A percentile compares a stretch with the other conserved stretches of the same genome.
Conservation (phyloP, 169 alveolate genomes). For the Plasmodium cynomolgi region DNA sequence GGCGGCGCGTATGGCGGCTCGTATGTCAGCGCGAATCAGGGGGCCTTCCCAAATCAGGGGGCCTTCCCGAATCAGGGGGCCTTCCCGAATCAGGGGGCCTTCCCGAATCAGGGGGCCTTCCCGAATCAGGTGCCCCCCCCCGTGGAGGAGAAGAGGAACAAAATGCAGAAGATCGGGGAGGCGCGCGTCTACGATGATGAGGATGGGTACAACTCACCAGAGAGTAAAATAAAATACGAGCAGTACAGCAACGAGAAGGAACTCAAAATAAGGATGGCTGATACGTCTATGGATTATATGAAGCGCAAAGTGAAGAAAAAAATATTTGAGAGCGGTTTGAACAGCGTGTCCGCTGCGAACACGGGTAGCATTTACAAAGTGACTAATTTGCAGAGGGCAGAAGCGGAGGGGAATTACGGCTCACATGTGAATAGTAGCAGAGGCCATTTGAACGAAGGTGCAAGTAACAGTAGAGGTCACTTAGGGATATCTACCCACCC, state of each 20-base stretch:
- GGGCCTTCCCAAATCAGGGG: too few species aligned
- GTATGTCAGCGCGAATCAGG: too few species aligned
- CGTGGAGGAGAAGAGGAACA: slow-evolving; percentile 6
- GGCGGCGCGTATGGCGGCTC: neutral
- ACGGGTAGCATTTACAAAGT: neutral
- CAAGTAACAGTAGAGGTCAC: neutral
- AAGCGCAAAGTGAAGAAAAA: slow-evolving; percentile 12
- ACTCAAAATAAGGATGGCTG: neutral
- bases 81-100: neutral
- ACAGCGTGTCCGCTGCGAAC: neutral
- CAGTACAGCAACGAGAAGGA: slow-evolving; percentile 6
- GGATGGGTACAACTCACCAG: neutral
- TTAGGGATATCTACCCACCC: neutral
- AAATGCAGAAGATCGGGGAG: slow-evolving; percentile 6
- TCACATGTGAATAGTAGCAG: too few species aligned
- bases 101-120: neutral
- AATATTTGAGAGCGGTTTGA: neutral
- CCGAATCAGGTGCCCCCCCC: neutral
- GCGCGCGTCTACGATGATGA: neutral
- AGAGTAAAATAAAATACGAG: neutral
- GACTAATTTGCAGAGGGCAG: neutral
- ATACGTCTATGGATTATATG: neutral
- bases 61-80: neutral
- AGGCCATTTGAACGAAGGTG: neutral
- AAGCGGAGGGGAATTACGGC: neutral